Evolutionary conservation across 2,329 filamentous ascomycete species (phyloP).

Genomic region (Hymenoscyphus occultus): DNA sequence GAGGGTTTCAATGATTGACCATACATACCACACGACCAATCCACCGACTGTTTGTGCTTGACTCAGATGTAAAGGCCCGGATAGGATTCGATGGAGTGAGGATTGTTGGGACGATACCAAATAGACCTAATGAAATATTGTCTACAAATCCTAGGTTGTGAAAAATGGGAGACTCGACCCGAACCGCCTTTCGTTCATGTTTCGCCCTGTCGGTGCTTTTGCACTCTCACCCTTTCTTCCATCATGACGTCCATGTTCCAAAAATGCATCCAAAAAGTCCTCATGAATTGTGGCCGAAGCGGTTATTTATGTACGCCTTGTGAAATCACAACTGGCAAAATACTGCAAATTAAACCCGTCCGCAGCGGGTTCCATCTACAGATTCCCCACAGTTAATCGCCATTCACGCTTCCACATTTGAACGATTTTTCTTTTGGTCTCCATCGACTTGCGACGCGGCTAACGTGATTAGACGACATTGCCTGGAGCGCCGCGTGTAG

Average conservation of each 20-base stretch:
- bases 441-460: background rate
- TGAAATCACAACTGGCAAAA: background rate
- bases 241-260: background rate
- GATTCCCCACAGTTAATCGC: background rate
- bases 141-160: background rate
- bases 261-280: background rate
- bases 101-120: background rate
- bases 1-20: conserved; percentile 36
- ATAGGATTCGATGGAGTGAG: background rate
- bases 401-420: background rate
- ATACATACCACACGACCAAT: conserved; percentile 23
- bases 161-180: background rate
- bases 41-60: background rate
- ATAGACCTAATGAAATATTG: background rate
- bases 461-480: background rate
- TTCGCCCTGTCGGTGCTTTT: background rate
- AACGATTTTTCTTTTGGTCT: background rate
- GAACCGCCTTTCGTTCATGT: background rate
- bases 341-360: background rate
- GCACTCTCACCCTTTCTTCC: background rate
- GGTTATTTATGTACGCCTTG: background rate
- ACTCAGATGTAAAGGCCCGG: background rate
- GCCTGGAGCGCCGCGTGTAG: background rate
- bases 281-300: background rate
- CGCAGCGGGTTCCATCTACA: background rate